Conservation (phyloP, 2,329 filamentous ascomycete species). For the Pseudogymnoascus sp. region DNA sequence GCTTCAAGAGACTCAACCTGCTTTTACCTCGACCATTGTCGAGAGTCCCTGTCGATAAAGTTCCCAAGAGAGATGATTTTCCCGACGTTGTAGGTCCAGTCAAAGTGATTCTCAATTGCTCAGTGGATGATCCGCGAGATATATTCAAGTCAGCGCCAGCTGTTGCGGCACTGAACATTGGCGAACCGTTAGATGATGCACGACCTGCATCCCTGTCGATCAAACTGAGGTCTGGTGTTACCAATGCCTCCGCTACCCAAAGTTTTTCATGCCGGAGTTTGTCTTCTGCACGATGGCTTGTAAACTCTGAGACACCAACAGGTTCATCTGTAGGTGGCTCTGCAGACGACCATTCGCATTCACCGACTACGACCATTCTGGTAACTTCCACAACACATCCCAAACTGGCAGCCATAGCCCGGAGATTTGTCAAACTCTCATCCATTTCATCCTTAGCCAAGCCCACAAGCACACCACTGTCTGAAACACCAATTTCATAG, state of each 20-base stretch:
- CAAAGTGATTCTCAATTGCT: constrained; percentile 79
- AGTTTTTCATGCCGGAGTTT: constrained; percentile 46
- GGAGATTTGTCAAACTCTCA: constrained; percentile 77
- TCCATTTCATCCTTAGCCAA: constrained; percentile 85
- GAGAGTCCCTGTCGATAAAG: constrained; percentile 74
- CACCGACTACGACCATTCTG: constrained; percentile 74
- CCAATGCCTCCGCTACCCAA: constrained; percentile 82
- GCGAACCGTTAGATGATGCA: neutral
- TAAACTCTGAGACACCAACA: constrained; percentile 17
- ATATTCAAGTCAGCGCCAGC: neutral
- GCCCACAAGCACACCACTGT: constrained; percentile 86
- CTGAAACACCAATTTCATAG: constrained; percentile 93
- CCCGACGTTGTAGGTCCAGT: constrained; percentile 85
- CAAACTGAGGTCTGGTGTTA: constrained; percentile 61
- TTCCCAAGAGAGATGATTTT: constrained; percentile 85
- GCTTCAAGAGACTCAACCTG: constrained; percentile 78
- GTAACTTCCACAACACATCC: constrained; percentile 78
- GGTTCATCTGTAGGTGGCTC: constrained; percentile 13
- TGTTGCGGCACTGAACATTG: neutral
- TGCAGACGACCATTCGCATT: constrained; percentile 59
- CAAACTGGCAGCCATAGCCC: constrained; percentile 84
- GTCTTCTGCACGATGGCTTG: constrained; percentile 16
- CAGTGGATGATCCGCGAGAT: constrained; percentile 39
- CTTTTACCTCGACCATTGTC: constrained; percentile 92
- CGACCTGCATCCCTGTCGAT: constrained; percentile 9